phyloP scores from a whole-genome alignment of 2,329 filamentous ascomycete species.

The Microcyclospora tardicrescens region DNA sequence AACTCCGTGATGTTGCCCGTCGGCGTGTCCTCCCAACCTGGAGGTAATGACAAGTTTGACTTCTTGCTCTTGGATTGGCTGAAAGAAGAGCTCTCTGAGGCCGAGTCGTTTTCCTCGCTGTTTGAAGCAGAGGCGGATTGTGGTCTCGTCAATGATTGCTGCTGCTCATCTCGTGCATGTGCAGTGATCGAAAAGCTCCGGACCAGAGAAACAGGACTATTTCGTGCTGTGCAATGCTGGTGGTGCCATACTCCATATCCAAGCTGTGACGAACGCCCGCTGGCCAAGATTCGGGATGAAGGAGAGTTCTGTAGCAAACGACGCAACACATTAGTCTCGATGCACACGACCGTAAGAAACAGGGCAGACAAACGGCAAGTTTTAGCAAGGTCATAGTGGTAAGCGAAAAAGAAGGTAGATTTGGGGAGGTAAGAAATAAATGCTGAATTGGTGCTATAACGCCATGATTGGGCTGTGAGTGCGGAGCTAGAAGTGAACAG shows the following conservation, averaged over 20 bases:
- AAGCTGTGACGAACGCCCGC: slow-evolving; percentile 21
- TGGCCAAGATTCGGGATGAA: slow-evolving; percentile 19
- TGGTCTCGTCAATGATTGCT: slow-evolving; percentile 1
- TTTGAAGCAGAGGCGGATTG: slow-evolving; percentile 2
- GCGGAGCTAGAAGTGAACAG: background rate
- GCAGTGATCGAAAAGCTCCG: slow-evolving; percentile 12
- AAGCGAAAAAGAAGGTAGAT: background rate
- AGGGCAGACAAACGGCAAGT: slow-evolving; percentile 15
- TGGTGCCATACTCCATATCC: slow-evolving; percentile 22
- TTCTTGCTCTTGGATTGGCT: slow-evolving; percentile 4
- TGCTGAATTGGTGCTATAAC: background rate
- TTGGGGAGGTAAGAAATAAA: background rate
- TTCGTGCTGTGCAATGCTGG: slow-evolving; percentile 6
- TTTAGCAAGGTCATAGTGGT: slow-evolving; percentile 12
- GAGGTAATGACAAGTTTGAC: slow-evolving; percentile 26
- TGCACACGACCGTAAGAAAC: background rate
- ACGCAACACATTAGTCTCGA: slow-evolving; percentile 1
- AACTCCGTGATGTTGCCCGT: slow-evolving; percentile 61
- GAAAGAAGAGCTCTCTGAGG: no score
- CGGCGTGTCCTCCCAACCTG: slow-evolving; percentile 64
- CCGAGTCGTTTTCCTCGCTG: slow-evolving; percentile 3
- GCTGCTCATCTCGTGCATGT: slow-evolving; percentile 9
- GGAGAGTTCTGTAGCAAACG: slow-evolving; percentile 12
- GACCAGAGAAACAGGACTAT: slow-evolving; percentile 1
- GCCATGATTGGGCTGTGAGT: background rate